Conservation (phyloP, 768 basidiomycete species). For the Naganishia randhawae region DNA sequence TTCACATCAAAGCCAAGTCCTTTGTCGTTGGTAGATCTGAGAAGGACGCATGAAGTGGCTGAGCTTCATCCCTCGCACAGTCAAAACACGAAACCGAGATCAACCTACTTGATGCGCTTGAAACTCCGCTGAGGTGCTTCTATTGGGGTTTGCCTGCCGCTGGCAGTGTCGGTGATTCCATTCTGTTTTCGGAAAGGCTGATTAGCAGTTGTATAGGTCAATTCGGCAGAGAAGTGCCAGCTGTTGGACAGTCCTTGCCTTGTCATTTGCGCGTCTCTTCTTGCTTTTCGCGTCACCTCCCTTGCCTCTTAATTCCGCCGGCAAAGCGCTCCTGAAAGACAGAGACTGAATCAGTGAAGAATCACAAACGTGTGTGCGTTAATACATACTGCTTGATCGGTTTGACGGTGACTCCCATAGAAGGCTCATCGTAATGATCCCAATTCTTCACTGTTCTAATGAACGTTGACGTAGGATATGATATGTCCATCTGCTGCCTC, state of each 20-base stretch:
- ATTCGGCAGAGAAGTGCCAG: neutral
- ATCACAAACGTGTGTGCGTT: neutral
- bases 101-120: slow-evolving; percentile 27
- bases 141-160: slow-evolving; percentile 16
- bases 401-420: slow-evolving; percentile 90
- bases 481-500: slow-evolving; percentile 86
- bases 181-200: neutral
- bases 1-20: slow-evolving; percentile 19
- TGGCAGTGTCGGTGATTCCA: slow-evolving; percentile 3
- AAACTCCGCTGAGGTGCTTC: slow-evolving; percentile 22
- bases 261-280: slow-evolving; percentile 19
- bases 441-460: slow-evolving; percentile 88
- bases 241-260: neutral
- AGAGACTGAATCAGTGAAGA: no score
- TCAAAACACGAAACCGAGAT: neutral
- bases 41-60: neutral
- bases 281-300: slow-evolving; percentile 19
- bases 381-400: slow-evolving; percentile 77
- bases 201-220: neutral
- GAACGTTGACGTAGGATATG: slow-evolving; percentile 93
- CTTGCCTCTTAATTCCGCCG: slow-evolving; percentile 24
- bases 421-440: slow-evolving; percentile 86
- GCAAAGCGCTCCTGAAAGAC: slow-evolving; percentile 20
- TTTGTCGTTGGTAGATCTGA: slow-evolving; percentile 23
- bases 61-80: no score